These are phyloP conservation scores for Cyberlindnera euphorbiiphila DNA, from an alignment of 805 yeast species.

Conservation along the genomic window DNA sequence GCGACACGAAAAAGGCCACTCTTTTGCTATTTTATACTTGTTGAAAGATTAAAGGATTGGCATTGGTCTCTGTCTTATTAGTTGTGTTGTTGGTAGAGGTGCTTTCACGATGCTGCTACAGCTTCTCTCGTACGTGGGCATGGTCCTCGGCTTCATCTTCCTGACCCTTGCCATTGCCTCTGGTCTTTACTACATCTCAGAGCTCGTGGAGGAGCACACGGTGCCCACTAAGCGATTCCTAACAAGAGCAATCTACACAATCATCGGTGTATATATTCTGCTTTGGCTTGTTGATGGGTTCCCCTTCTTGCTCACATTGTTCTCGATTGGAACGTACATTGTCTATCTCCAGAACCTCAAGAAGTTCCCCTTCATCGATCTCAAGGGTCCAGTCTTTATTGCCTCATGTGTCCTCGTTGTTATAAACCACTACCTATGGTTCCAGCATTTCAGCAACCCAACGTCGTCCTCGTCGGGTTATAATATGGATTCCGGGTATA, in stretches of 20 bases:
- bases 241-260: constrained; percentile 54
- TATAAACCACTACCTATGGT: constrained; percentile 86
- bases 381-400: constrained; percentile 69
- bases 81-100: no score
- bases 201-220: constrained; percentile 89
- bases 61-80: background rate
- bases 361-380: constrained; percentile 78
- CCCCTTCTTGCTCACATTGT: constrained; percentile 63
- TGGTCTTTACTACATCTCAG: constrained; percentile 87
- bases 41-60: background rate
- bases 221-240: constrained; percentile 76
- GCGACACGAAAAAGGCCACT: constrained; percentile 2
- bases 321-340: constrained; percentile 66
- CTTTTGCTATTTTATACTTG: background rate
- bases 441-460: constrained; percentile 67
- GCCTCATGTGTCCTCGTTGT: constrained; percentile 69
- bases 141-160: constrained; percentile 55
- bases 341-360: constrained; percentile 74
- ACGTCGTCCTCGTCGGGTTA: constrained; percentile 61
- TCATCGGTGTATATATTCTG: constrained; percentile 51
- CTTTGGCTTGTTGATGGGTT: constrained; percentile 73
- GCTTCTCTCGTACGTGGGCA: constrained; percentile 57
- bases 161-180: constrained; percentile 75
- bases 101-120: constrained; percentile 50
- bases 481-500: constrained; percentile 54